A percentile compares a stretch with the other conserved stretches of the same genome.
Conservation (phyloP, 495 filamentous ascomycete genomes). For the Friedmanniomyces simplex region DNA sequence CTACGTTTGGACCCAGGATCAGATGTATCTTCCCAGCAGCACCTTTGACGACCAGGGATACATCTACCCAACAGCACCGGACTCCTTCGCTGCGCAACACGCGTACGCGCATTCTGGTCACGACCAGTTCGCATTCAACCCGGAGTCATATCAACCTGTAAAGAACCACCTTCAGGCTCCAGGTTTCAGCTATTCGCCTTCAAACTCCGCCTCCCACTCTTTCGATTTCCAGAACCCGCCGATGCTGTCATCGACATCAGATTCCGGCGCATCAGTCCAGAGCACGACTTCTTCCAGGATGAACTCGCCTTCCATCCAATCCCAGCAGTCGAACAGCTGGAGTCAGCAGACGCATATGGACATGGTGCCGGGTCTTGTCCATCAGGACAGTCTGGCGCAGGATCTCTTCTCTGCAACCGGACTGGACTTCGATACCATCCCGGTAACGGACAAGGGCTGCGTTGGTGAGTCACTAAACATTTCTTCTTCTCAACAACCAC, state of each 20-base stretch:
- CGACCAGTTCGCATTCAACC: conserved; percentile 6
- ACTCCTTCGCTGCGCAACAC: conserved; percentile 1
- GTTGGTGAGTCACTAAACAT: conserved; percentile 65
- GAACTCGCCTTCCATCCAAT: conserved; percentile 62
- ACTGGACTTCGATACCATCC: conserved; percentile 45
- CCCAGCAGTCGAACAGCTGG: conserved; percentile 50
- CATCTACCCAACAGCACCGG: conserved; percentile 13
- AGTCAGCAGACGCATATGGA: conserved; percentile 52
- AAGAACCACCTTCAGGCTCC: conserved; percentile 14
- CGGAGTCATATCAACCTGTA: neutral
- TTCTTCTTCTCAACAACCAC: conserved; percentile 28
- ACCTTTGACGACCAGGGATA: conserved; percentile 10
- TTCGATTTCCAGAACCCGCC: conserved; percentile 32
- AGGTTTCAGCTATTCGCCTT: conserved; percentile 25
- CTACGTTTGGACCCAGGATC: conserved; percentile 11
- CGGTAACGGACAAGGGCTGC: conserved; percentile 57
- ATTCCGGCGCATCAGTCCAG: conserved; percentile 59
- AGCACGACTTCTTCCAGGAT: conserved; percentile 69
- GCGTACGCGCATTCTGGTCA: conserved; percentile 2
- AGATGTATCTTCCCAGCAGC: conserved; percentile 12
- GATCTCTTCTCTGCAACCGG: conserved; percentile 33
- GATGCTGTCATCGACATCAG: conserved; percentile 53
- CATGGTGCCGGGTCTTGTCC: conserved; percentile 56
- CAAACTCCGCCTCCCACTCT: conserved; percentile 26
- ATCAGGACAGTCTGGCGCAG: conserved; percentile 45